Base-by-base conservation (phyloP, 129 eudicot species). In the Chrysanthemum makinoi region DNA sequence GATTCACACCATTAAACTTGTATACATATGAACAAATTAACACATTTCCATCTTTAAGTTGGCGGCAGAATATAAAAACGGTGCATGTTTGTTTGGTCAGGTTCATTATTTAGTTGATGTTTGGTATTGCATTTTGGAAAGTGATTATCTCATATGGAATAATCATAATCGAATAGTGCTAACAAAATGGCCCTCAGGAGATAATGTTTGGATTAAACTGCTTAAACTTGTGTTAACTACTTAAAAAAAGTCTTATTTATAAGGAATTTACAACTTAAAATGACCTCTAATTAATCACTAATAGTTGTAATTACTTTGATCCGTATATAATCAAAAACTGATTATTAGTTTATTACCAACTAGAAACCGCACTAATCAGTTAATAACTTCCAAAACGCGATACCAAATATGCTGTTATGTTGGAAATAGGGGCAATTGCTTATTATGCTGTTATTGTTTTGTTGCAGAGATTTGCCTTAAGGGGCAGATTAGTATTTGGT, bases 401-500 rank as follows among this genome's bases (percentile, higher is more conserved):
- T 5, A 35, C 8, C 43, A 35, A 35, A 35, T 35, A 35, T 1
- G 8, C 43, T 35, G 43, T 35, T 35, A 6, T 35, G 43, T 35
- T 35, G 43, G 43, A 35, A 30, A 35, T 35, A 35, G 43, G 43
- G 9, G 9, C 8, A 35, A 35, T 35, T 35, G 43, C 8, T 35
- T 35, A 35, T 35, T 35, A 35, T 35, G 43, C 43, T 35, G 43
- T 35, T 35, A 5, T 35, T 35, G 8, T 35, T 35, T 35, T 35
- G 43, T 57, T 82, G 83, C 91, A 86, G 91, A 74, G 33, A 24
- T 86, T 86, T 64, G 65, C 73, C 1, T 80, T 80, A 17, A 72
- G 86, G 67, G 91, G 91, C 60, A 80, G 91, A 78, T 65, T 86
- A 63, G 59, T 86, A 62, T 86, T 83, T 77, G 91, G 91, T 54